A percentile compares a stretch with the other conserved stretches of the same genome.
These are phyloP conservation scores for Clonostachys rhizophaga DNA, from an alignment of 2,329 filamentous ascomycete genomes.

Conservation along the genomic window DNA sequence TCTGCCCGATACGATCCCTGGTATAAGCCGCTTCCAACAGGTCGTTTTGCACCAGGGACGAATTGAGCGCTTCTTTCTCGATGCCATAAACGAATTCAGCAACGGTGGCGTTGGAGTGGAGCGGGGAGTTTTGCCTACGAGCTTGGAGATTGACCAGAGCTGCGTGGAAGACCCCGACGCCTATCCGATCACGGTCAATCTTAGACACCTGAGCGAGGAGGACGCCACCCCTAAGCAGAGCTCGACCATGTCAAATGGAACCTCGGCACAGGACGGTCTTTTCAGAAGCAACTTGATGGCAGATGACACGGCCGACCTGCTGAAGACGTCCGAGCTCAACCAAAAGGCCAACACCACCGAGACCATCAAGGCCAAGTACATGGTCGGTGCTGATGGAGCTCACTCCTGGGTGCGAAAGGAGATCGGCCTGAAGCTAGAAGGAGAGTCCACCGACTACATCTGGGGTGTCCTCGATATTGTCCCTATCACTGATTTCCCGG, in stretches of 20 bases:
- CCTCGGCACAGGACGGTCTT: constrained; percentile 44
- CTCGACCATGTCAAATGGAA: constrained; percentile 16
- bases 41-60: constrained; percentile 64
- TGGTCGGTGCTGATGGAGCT: constrained; percentile 66
- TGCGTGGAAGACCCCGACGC: constrained; percentile 40
- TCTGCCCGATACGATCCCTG: constrained; percentile 58
- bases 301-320: constrained; percentile 51
- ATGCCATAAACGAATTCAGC: constrained; percentile 36
- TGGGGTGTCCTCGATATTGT: constrained; percentile 43
- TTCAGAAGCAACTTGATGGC: constrained; percentile 54
- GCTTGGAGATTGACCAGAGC: constrained; percentile 47
- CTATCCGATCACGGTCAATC: constrained; percentile 56
- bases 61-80: constrained; percentile 63
- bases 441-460: constrained; percentile 48
- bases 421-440: constrained; percentile 50
- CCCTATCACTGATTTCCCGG: constrained; percentile 47
- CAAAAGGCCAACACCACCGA: constrained; percentile 27
- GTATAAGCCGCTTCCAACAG: constrained; percentile 59
- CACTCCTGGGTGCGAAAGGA: constrained; percentile 60
- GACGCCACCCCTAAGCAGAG: constrained; percentile 44
- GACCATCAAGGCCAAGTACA: constrained; percentile 41
- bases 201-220: constrained; percentile 53
- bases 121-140: constrained; percentile 52
- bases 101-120: constrained; percentile 44
- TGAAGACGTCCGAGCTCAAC: constrained; percentile 14